Conservation (phyloP, 306 rosid species). For the Castanea crenata region DNA sequence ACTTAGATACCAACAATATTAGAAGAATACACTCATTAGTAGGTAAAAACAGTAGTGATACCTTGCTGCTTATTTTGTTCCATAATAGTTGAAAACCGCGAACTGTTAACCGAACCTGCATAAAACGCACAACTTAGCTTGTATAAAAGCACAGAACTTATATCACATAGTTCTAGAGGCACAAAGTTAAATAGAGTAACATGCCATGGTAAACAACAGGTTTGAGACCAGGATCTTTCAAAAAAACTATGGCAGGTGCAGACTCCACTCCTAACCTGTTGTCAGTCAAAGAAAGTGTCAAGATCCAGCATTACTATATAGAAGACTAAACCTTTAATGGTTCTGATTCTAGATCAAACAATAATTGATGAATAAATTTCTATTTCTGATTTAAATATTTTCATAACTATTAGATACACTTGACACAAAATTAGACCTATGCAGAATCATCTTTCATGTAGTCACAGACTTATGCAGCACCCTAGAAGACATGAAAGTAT, state of each 20-base stretch:
- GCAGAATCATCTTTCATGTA: not conserved
- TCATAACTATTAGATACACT: not conserved
- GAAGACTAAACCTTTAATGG: not conserved
- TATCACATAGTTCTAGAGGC: slow-evolving; percentile 7
- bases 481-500: not conserved
- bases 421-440: too few relatives aligned
- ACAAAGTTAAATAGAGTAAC: slow-evolving; percentile 18
- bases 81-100: slow-evolving; percentile 55
- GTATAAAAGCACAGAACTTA: slow-evolving; percentile 23
- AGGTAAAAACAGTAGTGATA: slow-evolving; percentile 19
- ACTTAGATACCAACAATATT: not conserved
- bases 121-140: slow-evolving; percentile 17
- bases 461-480: not conserved
- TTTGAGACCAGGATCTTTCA: slow-evolving; percentile 91
- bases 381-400: not conserved
- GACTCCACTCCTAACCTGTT: slow-evolving; percentile 87
- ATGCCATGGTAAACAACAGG: slow-evolving; percentile 82
- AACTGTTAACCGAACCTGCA: slow-evolving; percentile 62
- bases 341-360: slow-evolving; percentile 8
- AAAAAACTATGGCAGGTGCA: slow-evolving; percentile 83
- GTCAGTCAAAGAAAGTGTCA: slow-evolving; percentile 9
- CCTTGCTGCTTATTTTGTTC: slow-evolving; percentile 84
- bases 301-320: not conserved
- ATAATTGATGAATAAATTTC: slow-evolving; percentile 4
- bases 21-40: not conserved